Percentiles rank a stretch among this genome's conserved stretches.
These are phyloP conservation scores for Anaeramoeba flamelloides DNA, from an alignment of 78 protist species.

Conservation along the genomic window DNA sequence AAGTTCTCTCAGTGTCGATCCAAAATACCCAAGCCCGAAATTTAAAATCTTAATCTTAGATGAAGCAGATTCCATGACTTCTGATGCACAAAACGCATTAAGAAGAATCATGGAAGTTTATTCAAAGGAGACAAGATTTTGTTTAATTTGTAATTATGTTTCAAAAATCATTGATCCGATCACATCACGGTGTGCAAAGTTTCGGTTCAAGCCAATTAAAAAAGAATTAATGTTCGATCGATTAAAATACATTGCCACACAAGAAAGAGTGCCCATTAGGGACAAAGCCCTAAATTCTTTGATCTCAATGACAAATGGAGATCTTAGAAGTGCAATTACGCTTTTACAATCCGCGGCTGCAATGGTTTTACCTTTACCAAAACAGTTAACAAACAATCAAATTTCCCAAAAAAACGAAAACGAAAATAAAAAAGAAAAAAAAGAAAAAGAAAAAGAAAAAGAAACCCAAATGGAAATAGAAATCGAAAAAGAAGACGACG, in stretches of 20 bases:
- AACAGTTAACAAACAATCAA: too few species aligned
- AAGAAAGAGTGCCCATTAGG: slow-evolving; percentile 28
- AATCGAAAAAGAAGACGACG: background rate
- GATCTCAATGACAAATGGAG: slow-evolving; percentile 54
- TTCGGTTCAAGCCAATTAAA: slow-evolving; percentile 75
- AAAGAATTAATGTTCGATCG: slow-evolving; percentile 25
- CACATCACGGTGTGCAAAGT: slow-evolving; percentile 91
- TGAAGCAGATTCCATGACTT: slow-evolving; percentile 93
- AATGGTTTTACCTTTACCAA: too few species aligned
- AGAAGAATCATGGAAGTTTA: slow-evolving; percentile 77
- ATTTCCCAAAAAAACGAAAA: too few species aligned
- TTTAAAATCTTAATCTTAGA: slow-evolving; percentile 86
- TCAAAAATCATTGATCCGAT: slow-evolving; percentile 84
- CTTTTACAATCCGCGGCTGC: slow-evolving; percentile 64
- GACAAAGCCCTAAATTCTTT: slow-evolving; percentile 14
- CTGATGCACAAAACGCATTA: slow-evolving; percentile 72
- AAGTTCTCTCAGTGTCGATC: background rate
- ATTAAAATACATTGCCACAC: slow-evolving; percentile 29
- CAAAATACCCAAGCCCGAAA: slow-evolving; percentile 51
- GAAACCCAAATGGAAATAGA: background rate
- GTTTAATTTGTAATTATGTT: slow-evolving; percentile 37
- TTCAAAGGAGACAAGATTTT: slow-evolving; percentile 47
- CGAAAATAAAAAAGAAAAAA: too few species aligned
- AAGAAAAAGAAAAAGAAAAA: background rate
- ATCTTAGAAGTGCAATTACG: slow-evolving; percentile 69